Conservation (phyloP, 768 basidiomycete genomes). For the Mrakia frigida region DNA sequence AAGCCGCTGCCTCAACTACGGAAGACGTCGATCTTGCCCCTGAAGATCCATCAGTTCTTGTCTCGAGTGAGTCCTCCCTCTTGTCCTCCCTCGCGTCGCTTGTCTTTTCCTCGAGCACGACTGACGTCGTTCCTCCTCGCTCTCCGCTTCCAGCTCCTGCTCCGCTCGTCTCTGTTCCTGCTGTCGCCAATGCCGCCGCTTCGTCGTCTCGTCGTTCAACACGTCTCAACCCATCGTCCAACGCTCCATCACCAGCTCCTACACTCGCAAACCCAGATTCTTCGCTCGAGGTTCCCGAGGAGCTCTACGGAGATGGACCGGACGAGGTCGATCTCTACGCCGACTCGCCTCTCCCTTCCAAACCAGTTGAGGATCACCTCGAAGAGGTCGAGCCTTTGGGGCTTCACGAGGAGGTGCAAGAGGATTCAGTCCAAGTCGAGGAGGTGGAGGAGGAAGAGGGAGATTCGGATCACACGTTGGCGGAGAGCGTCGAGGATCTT, state of each 20-base stretch:
- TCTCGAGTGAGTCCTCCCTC: background rate
- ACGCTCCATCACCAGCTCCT: background rate
- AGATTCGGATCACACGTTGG: slow-evolving; percentile 20
- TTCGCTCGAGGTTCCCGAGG: background rate
- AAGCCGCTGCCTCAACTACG: background rate
- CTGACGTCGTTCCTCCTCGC: background rate
- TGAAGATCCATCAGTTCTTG: background rate
- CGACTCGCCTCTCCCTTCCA: slow-evolving; percentile 19
- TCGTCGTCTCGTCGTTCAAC: background rate
- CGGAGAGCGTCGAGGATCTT: slow-evolving; percentile 11
- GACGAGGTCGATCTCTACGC: slow-evolving; percentile 22
- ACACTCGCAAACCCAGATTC: background rate
- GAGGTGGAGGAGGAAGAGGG: background rate
- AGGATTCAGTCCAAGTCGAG: background rate
- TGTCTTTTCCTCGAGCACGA: background rate
- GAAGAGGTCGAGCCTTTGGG: slow-evolving; percentile 10
- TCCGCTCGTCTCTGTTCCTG: background rate
- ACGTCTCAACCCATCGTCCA: background rate
- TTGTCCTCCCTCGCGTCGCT: background rate
- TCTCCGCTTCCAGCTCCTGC: background rate
- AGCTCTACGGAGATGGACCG: background rate
- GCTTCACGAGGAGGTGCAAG: background rate
- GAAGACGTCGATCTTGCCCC: background rate
- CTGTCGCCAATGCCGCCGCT: background rate
- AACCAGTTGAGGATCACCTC: background rate